Evolutionary conservation across 2,329 filamentous ascomycete genomes (phyloP).

Genomic region (Fusarium multiceps): DNA sequence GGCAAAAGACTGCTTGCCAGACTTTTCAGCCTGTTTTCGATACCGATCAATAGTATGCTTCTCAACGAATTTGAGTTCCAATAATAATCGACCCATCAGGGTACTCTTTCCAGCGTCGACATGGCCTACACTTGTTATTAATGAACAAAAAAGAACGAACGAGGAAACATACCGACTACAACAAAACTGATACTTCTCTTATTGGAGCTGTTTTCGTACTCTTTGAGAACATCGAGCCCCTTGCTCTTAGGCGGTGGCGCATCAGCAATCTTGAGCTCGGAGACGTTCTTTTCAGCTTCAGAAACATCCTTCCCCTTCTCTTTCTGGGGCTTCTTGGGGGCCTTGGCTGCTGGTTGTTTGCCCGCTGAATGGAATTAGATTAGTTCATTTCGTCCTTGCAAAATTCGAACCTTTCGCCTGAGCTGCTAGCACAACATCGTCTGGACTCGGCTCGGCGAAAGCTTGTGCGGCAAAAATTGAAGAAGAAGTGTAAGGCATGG

Average conservation of each 20-base stretch:
- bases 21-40: slow-evolving; percentile 85
- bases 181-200: slow-evolving; percentile 92
- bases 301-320: slow-evolving; percentile 53
- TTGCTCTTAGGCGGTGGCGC: slow-evolving; percentile 73
- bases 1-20: slow-evolving; percentile 95
- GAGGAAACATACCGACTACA: slow-evolving; percentile 77
- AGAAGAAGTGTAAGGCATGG: slow-evolving; percentile 63
- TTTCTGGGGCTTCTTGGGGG: slow-evolving; percentile 56
- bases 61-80: slow-evolving; percentile 89
- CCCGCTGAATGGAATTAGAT: slow-evolving; percentile 67
- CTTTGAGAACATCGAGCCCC: slow-evolving; percentile 84
- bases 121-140: slow-evolving; percentile 70
- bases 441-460: slow-evolving; percentile 89
- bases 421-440: slow-evolving; percentile 87
- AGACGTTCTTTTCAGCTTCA: slow-evolving; percentile 45
- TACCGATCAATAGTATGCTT: slow-evolving; percentile 90
- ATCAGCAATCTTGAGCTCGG: slow-evolving; percentile 60
- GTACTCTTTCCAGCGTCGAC: slow-evolving; percentile 98
- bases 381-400: slow-evolving; percentile 61
- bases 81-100: slow-evolving; percentile 92
- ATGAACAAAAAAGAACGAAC: not conserved
- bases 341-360: slow-evolving; percentile 58
- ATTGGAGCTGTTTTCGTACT: slow-evolving; percentile 78
- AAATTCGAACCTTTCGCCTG: slow-evolving; percentile 87
- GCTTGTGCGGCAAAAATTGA: slow-evolving; percentile 65